Evolutionary conservation across 352 stramenopile species (phyloP), one percentile per base, ranked within the genome.

Genomic region (Phytophthora aleatoria): DNA sequence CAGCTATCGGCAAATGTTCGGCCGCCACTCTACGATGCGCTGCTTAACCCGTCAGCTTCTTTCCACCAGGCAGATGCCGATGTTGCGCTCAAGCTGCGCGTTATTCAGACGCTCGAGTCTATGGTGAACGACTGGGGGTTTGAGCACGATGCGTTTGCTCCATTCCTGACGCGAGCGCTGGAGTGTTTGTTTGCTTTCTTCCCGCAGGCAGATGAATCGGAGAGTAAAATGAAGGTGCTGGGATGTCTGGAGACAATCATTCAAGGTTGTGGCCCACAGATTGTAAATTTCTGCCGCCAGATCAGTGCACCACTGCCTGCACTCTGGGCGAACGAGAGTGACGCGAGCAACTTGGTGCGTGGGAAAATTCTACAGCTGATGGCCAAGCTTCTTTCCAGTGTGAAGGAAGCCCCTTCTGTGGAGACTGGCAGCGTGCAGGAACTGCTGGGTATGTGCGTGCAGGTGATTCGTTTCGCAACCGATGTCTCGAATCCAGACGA

Each of bases 71-170:
- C 43, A 28, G 42, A 79, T 50, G 63, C 77, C 0, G 84, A 94
- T 54, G 67, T 85, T 3, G 79, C 82, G 36, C 74, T 95, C 7
- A 87, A 89, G 59, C 70, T 92, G 31, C 79, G 82, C 13, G 76
- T 92, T 33, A 79, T 95, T 30, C 79, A 94, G 58, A 90, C 87
- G 11, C 70, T 96, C 6, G 85, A 94, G 55, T 72, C 77, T 7
- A 92, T 96, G 83, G 70, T 92, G 50, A 79, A 60, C 35, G 88
- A 96, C 61, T 95, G 88, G 88, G 81, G 87, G 11, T 95, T 95
- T 45, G 77, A 95, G 15, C 53, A 72, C n/a, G 73, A 83, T 7
- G 71, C 78, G 11, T 96, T 96, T 58, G 60, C 72, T 26, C 85
- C 84, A 15, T 94, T 92, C 41, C 51, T 94, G 7, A 63, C 81